These are phyloP conservation scores for Colletotrichum sp. DNA, from an alignment of 2,329 filamentous ascomycete species.

Conservation along the genomic window DNA sequence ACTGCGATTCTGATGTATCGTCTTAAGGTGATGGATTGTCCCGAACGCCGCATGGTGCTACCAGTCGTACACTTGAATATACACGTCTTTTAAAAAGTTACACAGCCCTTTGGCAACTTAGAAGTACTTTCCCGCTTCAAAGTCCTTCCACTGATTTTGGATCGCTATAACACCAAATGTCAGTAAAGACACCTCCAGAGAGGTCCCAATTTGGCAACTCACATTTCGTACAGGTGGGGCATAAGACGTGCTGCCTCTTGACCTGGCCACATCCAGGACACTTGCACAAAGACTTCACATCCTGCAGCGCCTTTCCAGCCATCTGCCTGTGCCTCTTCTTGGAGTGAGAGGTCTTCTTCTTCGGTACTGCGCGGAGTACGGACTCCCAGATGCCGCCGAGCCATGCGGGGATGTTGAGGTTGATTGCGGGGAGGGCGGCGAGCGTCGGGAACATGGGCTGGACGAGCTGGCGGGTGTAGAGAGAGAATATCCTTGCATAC, in stretches of 20 bases:
- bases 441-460: slow-evolving; percentile 58
- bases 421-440: slow-evolving; percentile 65
- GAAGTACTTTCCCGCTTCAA: slow-evolving; percentile 39
- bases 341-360: slow-evolving; percentile 98
- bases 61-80: slow-evolving; percentile 30
- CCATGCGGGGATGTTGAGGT: slow-evolving; percentile 60
- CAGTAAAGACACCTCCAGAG: slow-evolving; percentile 9
- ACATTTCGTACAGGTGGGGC: slow-evolving; percentile 87
- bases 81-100: slow-evolving; percentile 28
- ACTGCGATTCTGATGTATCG: neutral
- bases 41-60: slow-evolving; percentile 19
- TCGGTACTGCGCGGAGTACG: slow-evolving; percentile 89
- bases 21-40: slow-evolving; percentile 10
- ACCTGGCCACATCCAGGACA: slow-evolving; percentile 88
- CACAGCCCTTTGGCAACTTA: slow-evolving; percentile 19
- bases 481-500: slow-evolving; percentile 46
- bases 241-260: slow-evolving; percentile 90
- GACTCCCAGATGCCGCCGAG: slow-evolving; percentile 91
- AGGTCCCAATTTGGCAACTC: slow-evolving; percentile 38
- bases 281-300: slow-evolving; percentile 84
- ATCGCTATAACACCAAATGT: slow-evolving; percentile 42
- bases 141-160: slow-evolving; percentile 48
- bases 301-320: slow-evolving; percentile 93
- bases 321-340: slow-evolving; percentile 93
- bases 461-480: slow-evolving; percentile 51